phyloP scores from a whole-genome alignment of 2,329 filamentous ascomycete species.

The Verticillium alfalfae region DNA sequence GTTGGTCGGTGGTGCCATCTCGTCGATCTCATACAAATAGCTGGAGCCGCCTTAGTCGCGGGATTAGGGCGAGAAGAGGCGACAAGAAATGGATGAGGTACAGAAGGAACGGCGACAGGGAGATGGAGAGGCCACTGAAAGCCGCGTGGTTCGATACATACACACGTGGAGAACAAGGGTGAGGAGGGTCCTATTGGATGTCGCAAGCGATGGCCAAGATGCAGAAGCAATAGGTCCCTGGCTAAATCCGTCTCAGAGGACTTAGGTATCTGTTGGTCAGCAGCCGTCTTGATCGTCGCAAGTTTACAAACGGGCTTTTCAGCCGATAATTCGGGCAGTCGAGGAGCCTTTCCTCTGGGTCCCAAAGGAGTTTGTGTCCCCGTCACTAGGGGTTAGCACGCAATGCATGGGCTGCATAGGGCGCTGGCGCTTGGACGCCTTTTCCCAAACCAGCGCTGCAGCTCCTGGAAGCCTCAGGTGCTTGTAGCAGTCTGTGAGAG shows the following conservation, averaged over 20 bases:
- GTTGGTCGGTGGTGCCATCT: background rate
- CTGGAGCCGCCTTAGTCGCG: background rate
- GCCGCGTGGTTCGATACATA: background rate
- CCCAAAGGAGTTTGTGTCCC: background rate
- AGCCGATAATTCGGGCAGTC: background rate
- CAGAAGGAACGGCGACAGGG: background rate
- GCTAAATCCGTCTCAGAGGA: background rate
- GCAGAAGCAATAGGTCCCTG: background rate
- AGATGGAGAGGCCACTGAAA: background rate
- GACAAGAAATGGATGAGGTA: background rate
- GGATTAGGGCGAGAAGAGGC: background rate
- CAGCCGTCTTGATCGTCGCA: background rate
- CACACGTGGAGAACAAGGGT: background rate
- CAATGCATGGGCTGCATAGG: background rate
- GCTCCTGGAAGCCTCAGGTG: background rate
- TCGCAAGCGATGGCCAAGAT: background rate
- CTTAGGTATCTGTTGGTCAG: background rate
- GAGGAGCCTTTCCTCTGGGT: background rate
- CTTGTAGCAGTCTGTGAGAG: background rate
- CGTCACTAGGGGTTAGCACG: background rate
- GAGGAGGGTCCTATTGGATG: background rate
- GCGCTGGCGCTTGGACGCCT: background rate
- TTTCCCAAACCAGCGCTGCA: background rate
- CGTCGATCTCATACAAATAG: background rate
- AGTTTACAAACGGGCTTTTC: background rate